Evolutionary conservation across 495 filamentous ascomycete genomes (phyloP).

Genomic region (Penicillium robsamsonii): DNA sequence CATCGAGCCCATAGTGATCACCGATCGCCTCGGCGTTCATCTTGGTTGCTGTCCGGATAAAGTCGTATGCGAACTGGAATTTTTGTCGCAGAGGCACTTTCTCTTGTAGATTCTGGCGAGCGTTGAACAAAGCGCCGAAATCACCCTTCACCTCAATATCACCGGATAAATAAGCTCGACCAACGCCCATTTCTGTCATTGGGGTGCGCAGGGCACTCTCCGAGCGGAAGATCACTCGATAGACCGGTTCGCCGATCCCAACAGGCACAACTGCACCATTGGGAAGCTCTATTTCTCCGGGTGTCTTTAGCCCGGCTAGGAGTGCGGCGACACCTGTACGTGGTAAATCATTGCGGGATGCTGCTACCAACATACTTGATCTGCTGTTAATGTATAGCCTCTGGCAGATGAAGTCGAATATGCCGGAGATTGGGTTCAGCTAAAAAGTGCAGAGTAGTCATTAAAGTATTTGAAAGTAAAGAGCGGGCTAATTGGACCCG

Average conservation of each 20-base stretch:
- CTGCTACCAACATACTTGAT: background rate
- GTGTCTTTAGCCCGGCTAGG: slow-evolving; percentile 12
- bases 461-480: background rate
- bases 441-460: no score
- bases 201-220: slow-evolving; percentile 9
- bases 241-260: slow-evolving; percentile 6
- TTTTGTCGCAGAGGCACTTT: slow-evolving; percentile 17
- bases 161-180: slow-evolving; percentile 12
- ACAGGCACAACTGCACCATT: slow-evolving; percentile 9
- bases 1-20: slow-evolving; percentile 18
- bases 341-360: slow-evolving; percentile 5
- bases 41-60: slow-evolving; percentile 11
- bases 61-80: slow-evolving; percentile 19
- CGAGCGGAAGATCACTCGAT: slow-evolving; percentile 15
- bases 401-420: background rate
- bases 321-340: slow-evolving; percentile 21
- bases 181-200: slow-evolving; percentile 18
- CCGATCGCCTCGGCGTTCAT: slow-evolving; percentile 18
- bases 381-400: background rate
- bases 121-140: slow-evolving; percentile 11
- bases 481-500: background rate
- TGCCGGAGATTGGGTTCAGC: background rate
- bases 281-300: slow-evolving; percentile 17
- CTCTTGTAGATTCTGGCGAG: slow-evolving; percentile 2
- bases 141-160: slow-evolving; percentile 17